phyloP scores from a whole-genome alignment of 2,329 filamentous ascomycete genomes.

The Ophiocordyceps camponoti-leonardi region DNA sequence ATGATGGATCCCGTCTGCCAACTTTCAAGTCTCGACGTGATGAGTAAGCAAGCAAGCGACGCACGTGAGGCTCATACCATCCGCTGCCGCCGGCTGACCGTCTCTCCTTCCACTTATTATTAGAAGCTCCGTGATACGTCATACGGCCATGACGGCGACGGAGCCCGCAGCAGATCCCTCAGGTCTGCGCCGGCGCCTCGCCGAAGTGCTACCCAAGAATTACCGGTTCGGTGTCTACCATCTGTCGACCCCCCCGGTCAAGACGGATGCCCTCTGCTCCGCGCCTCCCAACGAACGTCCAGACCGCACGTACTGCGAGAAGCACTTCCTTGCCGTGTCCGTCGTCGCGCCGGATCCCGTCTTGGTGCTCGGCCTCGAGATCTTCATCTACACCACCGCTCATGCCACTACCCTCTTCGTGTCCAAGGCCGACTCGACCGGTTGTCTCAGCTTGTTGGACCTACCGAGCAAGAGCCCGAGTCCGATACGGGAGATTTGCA shows the following conservation, averaged over 20 bases:
- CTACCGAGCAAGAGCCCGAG: constrained; percentile 48
- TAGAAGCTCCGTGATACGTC: no score
- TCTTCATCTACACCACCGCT: constrained; percentile 71
- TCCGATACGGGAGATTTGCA: constrained; percentile 57
- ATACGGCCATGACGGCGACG: not conserved
- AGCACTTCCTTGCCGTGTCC: constrained; percentile 50
- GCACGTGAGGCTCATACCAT: no score
- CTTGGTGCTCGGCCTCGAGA: constrained; percentile 68
- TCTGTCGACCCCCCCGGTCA: constrained; percentile 67
- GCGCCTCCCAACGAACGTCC: constrained; percentile 54
- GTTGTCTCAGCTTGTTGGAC: constrained; percentile 54
- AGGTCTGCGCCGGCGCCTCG: constrained; percentile 4
- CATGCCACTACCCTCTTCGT: constrained; percentile 79
- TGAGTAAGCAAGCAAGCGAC: no score
- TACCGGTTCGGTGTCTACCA: constrained; percentile 59
- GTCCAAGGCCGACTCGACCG: constrained; percentile 92
- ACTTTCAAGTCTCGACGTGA: no score
- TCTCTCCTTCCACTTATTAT: no score
- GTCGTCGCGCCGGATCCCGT: constrained; percentile 32
- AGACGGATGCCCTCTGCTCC: constrained; percentile 60
- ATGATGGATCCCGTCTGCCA: no score
- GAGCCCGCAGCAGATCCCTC: not conserved
- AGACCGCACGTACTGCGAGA: constrained; percentile 72
- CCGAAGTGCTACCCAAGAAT: constrained; percentile 33
- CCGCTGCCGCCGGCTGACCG: no score